Base-by-base conservation (phyloP, 2,329 filamentous ascomycete species). In the Orbilia quercus region DNA sequence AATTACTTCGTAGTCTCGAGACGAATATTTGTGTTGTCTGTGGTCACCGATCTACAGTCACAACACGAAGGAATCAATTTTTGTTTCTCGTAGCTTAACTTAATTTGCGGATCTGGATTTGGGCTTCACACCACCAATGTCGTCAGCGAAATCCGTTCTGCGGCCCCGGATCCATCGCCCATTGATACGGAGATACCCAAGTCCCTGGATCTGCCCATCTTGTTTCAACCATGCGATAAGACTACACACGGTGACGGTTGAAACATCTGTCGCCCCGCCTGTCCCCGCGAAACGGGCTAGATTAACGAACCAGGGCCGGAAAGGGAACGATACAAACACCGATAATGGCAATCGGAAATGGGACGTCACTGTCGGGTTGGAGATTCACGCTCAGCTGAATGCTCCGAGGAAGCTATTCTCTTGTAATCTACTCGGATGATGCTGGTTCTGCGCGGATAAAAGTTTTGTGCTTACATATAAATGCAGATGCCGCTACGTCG, bases 381-480 rank as follows among this genome's bases (percentile, higher is more conserved):
- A 99, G 82, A 95, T 99, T 75, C 95, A 99, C 80, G 95, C 95
- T 18, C 94, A 98, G 81, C 85, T 99, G 78, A 96, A 98, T 81
- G 95, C 93, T 0, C 84, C 87, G 2, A 85, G 86, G 78, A 99
- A 99, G 82, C 87, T 99, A 64, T 99, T 99, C 82, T 98, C 95
- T 0, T 80, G 85, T 82, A 82, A 6, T 31, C 6, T 16, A 40
- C 16, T 31, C 18, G 6, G 3, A 12, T 12, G 31, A 6, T 6
- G 31, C 12, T 34, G 31, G 31, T 34, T n/a, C n/a, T n/a, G n/a
- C n/a, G n/a, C n/a, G 31, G 12, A 34, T 34, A 6, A 5, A 25
- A 20, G n/a, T n/a, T 55, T 22, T 20, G n/a, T 50, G 42, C 18
- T 40, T 23, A 50, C 38, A 4, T 20, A 7, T 20, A n/a, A 36